These are phyloP conservation scores for Aureobasidium pullulans DNA, from an alignment of 2,329 filamentous ascomycete species.

Conservation along the genomic window DNA sequence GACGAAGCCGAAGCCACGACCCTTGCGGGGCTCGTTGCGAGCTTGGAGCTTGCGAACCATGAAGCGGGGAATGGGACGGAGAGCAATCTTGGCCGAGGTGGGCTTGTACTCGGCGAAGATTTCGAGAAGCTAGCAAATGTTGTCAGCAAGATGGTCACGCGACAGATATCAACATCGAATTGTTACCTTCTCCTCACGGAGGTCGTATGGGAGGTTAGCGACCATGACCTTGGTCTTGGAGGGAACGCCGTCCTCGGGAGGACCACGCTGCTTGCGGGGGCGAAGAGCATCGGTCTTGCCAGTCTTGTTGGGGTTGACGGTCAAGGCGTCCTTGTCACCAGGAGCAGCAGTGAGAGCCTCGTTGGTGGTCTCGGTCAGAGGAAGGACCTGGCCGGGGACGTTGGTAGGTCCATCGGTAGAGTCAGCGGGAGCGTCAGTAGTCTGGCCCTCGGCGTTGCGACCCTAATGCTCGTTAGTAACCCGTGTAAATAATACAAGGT, in stretches of 20 bases:
- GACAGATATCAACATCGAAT: not conserved
- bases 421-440: constrained; percentile 45
- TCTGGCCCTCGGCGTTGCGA: constrained; percentile 23
- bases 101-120: constrained; percentile 91
- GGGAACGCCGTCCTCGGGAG: constrained; percentile 91
- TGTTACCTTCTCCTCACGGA: constrained; percentile 90
- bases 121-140: constrained; percentile 71
- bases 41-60: constrained; percentile 99
- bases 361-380: constrained; percentile 46
- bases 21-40: constrained; percentile 96
- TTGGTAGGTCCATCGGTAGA: constrained; percentile 41
- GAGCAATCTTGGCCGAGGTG: constrained; percentile 93
- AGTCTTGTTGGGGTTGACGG: constrained; percentile 31
- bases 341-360: constrained; percentile 48
- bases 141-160: not conserved
- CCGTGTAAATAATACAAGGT: not conserved
- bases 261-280: constrained; percentile 75
- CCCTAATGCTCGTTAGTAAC: not conserved
- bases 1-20: constrained; percentile 97
- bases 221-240: constrained; percentile 99
- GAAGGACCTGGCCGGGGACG: constrained; percentile 44
- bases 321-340: constrained; percentile 38
- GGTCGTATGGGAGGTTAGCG: constrained; percentile 95
- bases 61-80: constrained; percentile 96
- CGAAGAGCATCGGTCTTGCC: constrained; percentile 43